phyloP scores from a whole-genome alignment of 2,329 filamentous ascomycete species.

The Pseudopithomyces maydicus region DNA sequence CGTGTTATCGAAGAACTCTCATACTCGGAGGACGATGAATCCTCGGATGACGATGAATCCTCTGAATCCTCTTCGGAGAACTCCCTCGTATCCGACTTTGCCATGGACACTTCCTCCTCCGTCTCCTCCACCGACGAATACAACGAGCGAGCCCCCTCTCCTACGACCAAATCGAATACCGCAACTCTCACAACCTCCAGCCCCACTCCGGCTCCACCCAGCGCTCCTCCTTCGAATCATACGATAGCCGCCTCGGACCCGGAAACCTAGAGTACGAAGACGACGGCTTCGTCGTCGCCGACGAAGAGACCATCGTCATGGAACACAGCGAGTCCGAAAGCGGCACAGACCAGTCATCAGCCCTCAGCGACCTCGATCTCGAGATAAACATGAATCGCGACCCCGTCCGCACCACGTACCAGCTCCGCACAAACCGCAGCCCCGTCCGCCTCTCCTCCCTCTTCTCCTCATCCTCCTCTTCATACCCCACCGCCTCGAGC shows the following conservation, averaged over 20 bases:
- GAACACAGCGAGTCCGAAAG: not conserved
- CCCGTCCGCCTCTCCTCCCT: not conserved
- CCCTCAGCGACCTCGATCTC: not conserved
- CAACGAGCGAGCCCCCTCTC: conserved; percentile 8
- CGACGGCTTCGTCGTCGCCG: conserved; percentile 19
- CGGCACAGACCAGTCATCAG: not conserved
- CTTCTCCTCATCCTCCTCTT: not conserved
- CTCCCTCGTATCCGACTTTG: not conserved
- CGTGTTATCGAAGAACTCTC: not conserved
- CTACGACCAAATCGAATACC: conserved; percentile 12
- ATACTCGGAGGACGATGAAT: no score
- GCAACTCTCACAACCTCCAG: conserved; percentile 4
- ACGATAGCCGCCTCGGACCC: conserved; percentile 13
- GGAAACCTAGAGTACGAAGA: conserved; percentile 18
- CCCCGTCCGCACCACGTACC: not conserved
- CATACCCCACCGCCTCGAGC: not conserved
- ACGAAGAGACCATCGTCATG: conserved; percentile 7
- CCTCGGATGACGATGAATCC: not conserved
- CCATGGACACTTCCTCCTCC: not conserved
- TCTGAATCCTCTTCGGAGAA: not conserved
- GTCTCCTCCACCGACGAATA: not conserved
- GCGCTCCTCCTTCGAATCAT: not conserved
- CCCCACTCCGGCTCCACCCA: not conserved
- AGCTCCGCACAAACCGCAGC: no score
- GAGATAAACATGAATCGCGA: not conserved